These are phyloP conservation scores for Colletotrichum tamarilloi DNA, from an alignment of 2,329 filamentous ascomycete species.

Conservation along the genomic window DNA sequence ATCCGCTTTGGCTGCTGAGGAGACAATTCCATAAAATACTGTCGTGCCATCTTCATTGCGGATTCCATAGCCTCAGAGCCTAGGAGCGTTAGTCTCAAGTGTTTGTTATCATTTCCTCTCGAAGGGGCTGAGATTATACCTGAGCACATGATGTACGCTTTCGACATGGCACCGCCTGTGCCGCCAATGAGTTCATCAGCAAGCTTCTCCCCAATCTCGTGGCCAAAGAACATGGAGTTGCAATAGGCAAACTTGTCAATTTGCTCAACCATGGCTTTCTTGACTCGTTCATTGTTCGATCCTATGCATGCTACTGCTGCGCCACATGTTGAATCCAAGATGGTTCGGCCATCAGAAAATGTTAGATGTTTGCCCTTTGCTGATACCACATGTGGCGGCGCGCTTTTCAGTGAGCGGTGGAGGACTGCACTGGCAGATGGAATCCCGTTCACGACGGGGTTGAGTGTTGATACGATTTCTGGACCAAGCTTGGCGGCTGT, in stretches of 20 bases:
- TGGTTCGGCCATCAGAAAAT: conserved; percentile 41
- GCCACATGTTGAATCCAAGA: conserved; percentile 80
- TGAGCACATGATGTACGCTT: conserved; percentile 49
- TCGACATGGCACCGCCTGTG: conserved; percentile 49
- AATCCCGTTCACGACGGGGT: too few relatives aligned
- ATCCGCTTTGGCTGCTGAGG: conserved; percentile 60
- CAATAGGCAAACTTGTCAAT: conserved; percentile 64
- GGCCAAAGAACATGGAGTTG: conserved; percentile 52
- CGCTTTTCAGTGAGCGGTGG: conserved; percentile 29
- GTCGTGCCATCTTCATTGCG: conserved; percentile 60
- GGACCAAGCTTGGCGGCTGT: background rate
- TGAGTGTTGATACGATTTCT: too few relatives aligned
- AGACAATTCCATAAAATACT: conserved; percentile 56
- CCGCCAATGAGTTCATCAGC: conserved; percentile 50
- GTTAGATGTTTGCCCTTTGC: conserved; percentile 34
- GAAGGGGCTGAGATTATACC: background rate
- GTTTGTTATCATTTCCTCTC: background rate
- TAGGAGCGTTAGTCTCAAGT: background rate
- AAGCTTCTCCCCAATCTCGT: conserved; percentile 59
- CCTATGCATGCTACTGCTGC: conserved; percentile 80
- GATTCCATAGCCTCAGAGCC: conserved; percentile 65
- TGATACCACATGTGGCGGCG: conserved; percentile 27
- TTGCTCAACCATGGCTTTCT: conserved; percentile 68
- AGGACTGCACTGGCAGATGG: conserved; percentile 31
- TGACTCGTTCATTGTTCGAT: conserved; percentile 71